These are phyloP conservation scores for Pyropia haitanensis DNA, from an alignment of 23 red algal species.

Conservation along the genomic window DNA sequence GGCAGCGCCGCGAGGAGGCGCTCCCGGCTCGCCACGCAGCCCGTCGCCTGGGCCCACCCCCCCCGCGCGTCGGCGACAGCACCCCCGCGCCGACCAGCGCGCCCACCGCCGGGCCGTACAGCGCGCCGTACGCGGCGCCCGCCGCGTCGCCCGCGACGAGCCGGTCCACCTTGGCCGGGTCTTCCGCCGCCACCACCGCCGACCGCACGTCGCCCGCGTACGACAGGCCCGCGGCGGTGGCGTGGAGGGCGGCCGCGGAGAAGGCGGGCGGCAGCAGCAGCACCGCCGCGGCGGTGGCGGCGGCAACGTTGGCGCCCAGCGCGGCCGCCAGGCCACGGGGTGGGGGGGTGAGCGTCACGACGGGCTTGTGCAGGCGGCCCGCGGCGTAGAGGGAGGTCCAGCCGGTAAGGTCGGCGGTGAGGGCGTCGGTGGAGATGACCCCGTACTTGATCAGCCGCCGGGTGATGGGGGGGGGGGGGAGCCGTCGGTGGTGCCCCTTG, in stretches of 20 bases:
- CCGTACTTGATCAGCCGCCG: conserved; percentile 76
- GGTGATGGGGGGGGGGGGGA: neutral
- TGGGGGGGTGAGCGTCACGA: conserved; percentile 33
- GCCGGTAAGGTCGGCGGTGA: conserved; percentile 42
- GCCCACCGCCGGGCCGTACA: conserved; percentile 11
- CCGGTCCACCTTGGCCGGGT: conserved; percentile 24
- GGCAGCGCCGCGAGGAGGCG: too few species aligned
- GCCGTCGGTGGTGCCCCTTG: neutral
- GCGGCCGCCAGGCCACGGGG: conserved; percentile 16
- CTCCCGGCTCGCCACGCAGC: too few species aligned
- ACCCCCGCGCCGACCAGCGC: too few species aligned
- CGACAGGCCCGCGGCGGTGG: conserved; percentile 37
- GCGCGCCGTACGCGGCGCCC: conserved; percentile 7
- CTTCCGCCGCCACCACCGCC: conserved; percentile 29
- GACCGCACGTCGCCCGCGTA: conserved; percentile 53
- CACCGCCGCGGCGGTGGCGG: conserved; percentile 44
- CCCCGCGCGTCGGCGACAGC: too few species aligned
- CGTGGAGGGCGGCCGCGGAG: conserved; percentile 28
- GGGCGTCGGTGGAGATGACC: conserved; percentile 32
- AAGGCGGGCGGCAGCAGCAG: conserved; percentile 45
- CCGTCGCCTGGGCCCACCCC: too few species aligned
- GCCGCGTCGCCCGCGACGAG: neutral
- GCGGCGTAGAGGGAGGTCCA: conserved; percentile 85
- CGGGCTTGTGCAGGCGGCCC: conserved; percentile 90
- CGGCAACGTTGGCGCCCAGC: conserved; percentile 13